Conservation (phyloP, 805 yeast species). For the Nakazawaea molendinolei region DNA sequence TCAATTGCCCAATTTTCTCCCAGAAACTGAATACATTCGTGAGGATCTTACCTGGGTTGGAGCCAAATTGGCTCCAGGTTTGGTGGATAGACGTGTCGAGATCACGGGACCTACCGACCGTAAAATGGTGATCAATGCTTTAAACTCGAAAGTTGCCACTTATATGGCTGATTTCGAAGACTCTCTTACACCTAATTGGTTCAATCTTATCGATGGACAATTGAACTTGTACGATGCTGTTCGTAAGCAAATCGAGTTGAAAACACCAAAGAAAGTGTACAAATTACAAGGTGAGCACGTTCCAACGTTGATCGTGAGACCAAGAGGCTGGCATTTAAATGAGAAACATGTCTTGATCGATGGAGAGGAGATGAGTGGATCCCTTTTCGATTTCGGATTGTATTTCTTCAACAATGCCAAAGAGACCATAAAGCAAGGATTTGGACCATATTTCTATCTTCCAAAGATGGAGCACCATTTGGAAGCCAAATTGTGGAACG, state of each 20-base stretch:
- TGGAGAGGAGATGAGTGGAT: conserved; percentile 62
- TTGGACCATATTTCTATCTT: conserved; percentile 66
- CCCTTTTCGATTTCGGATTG: conserved; percentile 62
- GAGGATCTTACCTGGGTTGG: conserved; percentile 68
- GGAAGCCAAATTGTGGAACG: conserved; percentile 74
- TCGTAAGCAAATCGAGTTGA: conserved; percentile 42
- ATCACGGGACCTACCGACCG: conserved; percentile 75
- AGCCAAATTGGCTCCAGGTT: conserved; percentile 61
- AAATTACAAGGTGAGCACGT: conserved; percentile 38
- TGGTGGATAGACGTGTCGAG: conserved; percentile 66
- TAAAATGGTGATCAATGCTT: conserved; percentile 70
- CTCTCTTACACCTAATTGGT: conserved; percentile 68
- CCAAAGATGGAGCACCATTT: conserved; percentile 76
- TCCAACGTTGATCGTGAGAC: conserved; percentile 48
- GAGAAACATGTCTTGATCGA: conserved; percentile 63
- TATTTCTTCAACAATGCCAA: conserved; percentile 65
- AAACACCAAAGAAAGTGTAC: conserved; percentile 30
- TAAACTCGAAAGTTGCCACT: conserved; percentile 62
- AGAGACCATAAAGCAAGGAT: conserved; percentile 48
- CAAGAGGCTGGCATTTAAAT: conserved; percentile 70
- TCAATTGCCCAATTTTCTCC: conserved; percentile 60
- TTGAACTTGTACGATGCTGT: conserved; percentile 65
- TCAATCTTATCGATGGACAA: conserved; percentile 61
- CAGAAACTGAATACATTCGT: conserved; percentile 56
- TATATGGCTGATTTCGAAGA: conserved; percentile 77